Base-by-base conservation (phyloP, 1,139 yeast genomes). In the Debaryomyces psychrophilus region DNA sequence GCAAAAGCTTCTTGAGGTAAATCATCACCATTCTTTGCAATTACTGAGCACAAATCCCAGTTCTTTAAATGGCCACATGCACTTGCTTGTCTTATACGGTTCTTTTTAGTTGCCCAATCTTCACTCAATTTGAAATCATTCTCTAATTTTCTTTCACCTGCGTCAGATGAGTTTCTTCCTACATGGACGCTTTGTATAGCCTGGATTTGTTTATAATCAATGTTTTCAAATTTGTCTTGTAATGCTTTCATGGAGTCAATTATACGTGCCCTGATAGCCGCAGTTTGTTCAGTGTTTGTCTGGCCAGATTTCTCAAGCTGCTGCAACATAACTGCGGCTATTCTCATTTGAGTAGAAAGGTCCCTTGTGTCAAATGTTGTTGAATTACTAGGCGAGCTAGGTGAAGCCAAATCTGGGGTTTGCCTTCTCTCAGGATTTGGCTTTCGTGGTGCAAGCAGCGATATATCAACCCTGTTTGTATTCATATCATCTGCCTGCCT, bases 1-100 rank as follows among this genome's bases (percentile, higher is more conserved):
- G 99, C 99, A 73, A 93, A 90, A 0, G 99, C 97, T 62, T 93
- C 99, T 62, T 93, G 99, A 17, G 97, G 88, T 44, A 93, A 67
- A 64, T 93, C 99, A 58, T 88, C 93, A 26, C 99, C 99, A 42
- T 96, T 92, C 60, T 93, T 93, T 7, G 93, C 97, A 61, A 93
- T 93, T 3, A 92, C 97, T 0, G 97, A 90, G 55, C 93, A 90
- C 33, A 93, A 65, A 50, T 93, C 98, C 99, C 99, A 93, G 62
- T 90, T 88, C 28, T 85, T 87, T 25, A 87, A 65, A 60, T 90
- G 95, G 0, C 99, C 99, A 61, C 75, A 90, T 5, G 82, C 81
- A 47, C 96, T 88, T 4, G 86, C 75, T 46, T 77, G 79, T 49
- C 95, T 76, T 33, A 93, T 92, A 53, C 98, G 74, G 50, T 81